A percentile compares a stretch with the other conserved stretches of the same genome.
These are phyloP conservation scores for Leucosporidium creatinivorum DNA, from an alignment of 768 basidiomycete species.

Conservation along the genomic window DNA sequence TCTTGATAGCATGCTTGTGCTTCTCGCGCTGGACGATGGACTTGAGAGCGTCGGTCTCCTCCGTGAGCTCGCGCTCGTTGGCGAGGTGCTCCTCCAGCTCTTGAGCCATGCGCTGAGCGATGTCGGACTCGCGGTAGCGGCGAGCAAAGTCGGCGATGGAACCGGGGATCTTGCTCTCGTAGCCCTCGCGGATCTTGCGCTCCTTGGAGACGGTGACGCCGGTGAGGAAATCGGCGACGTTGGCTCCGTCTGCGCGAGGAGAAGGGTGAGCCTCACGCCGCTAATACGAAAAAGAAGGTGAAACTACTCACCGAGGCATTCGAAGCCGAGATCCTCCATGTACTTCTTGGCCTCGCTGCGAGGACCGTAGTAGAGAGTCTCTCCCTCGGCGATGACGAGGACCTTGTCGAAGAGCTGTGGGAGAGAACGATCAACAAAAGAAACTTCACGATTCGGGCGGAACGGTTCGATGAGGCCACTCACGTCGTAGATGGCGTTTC, in stretches of 20 bases:
- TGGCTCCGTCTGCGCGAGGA: constrained; percentile 47
- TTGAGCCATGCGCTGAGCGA: constrained; percentile 17
- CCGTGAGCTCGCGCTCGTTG: constrained; percentile 70
- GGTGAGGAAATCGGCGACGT: constrained; percentile 44
- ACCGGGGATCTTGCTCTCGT: constrained; percentile 37
- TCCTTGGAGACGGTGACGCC: constrained; percentile 51
- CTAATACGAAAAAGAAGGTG: too few species aligned
- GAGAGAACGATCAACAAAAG: constrained; percentile 27
- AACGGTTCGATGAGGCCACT: constrained; percentile 47
- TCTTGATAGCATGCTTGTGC: constrained; percentile 30
- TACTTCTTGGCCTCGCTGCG: constrained; percentile 59
- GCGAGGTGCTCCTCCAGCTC: constrained; percentile 35
- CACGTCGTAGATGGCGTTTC: constrained; percentile 38
- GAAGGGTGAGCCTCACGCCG: too few species aligned
- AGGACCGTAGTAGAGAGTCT: constrained; percentile 69
- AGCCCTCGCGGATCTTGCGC: constrained; percentile 31
- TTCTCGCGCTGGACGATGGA: constrained; percentile 49
- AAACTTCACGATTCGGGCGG: too few species aligned
- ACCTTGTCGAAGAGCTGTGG: constrained; percentile 67
- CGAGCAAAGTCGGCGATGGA: constrained; percentile 47
- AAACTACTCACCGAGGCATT: constrained; percentile 12
- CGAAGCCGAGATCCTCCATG: constrained; percentile 46
- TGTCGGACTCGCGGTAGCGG: constrained; percentile 22
- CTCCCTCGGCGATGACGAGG: constrained; percentile 65
- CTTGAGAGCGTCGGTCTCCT: constrained; percentile 53